phyloP scores from a whole-genome alignment of 306 rosid genomes.

The Quercus robur region DNA sequence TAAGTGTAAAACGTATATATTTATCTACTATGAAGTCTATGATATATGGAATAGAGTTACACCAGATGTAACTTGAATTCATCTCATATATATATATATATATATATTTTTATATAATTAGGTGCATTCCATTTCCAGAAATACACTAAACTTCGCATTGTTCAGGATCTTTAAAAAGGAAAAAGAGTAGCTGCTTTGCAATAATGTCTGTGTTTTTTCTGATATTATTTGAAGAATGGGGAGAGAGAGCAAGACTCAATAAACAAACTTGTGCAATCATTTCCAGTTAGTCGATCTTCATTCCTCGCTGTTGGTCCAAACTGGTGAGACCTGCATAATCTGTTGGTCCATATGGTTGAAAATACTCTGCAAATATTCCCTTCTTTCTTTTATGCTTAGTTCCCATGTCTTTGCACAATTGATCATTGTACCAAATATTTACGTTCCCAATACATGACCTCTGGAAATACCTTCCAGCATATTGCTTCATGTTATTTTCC shows the following conservation, averaged over 20 bases:
- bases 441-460: conserved; percentile 28
- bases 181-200: no score
- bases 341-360: conserved; percentile 36
- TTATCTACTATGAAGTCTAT: no score
- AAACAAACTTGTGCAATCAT: not conserved
- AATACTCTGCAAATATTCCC: conserved; percentile 18
- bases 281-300: not conserved
- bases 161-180: no score
- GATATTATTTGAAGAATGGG: no score
- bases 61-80: no score
- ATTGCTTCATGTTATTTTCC: conserved; percentile 32
- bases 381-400: conserved; percentile 40
- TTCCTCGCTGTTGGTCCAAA: not conserved
- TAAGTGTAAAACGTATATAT: no score
- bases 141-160: no score
- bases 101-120: no score
- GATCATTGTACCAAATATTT: conserved; percentile 43
- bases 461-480: conserved; percentile 16
- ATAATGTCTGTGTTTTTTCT: no score
- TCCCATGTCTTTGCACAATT: conserved; percentile 47
- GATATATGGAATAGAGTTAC: no score
- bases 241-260: not conserved
- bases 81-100: no score
- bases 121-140: no score
- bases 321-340: conserved; percentile 37